Conservation (phyloP, 176 grass and related monocot species). For the Eragrostis nindensis region DNA sequence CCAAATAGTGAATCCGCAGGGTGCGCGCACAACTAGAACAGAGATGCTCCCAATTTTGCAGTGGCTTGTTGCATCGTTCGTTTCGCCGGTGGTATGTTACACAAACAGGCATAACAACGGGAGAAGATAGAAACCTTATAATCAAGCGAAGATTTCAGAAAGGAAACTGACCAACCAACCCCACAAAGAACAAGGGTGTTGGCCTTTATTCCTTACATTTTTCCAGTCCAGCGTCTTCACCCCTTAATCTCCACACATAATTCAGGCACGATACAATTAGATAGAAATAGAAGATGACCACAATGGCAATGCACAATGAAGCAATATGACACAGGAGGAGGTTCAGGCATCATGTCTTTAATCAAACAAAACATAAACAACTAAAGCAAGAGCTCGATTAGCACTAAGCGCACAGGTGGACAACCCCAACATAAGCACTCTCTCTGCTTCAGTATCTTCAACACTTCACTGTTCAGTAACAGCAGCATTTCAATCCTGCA, state of each 20-base stretch:
- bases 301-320: constrained; percentile 16
- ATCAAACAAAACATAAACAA: constrained; percentile 21
- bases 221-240: background rate
- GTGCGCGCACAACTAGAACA: too few species aligned
- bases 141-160: background rate
- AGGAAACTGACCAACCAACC: background rate
- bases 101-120: background rate
- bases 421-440: background rate
- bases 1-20: too few species aligned
- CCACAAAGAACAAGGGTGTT: constrained; percentile 32
- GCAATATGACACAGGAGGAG: background rate
- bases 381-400: background rate
- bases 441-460: background rate
- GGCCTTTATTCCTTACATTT: constrained; percentile 29
- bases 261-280: background rate
- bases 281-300: background rate
- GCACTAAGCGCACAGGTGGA: background rate
- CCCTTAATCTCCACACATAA: constrained; percentile 11
- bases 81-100: too few species aligned
- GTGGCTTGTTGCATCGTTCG: too few species aligned
- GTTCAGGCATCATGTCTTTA: constrained; percentile 7
- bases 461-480: constrained; percentile 10
- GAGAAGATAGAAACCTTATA: background rate
- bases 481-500: constrained; percentile 45
- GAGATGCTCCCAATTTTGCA: too few species aligned